Base-by-base conservation (phyloP, 208 protist genomes). In the Cochliopodium minus region DNA sequence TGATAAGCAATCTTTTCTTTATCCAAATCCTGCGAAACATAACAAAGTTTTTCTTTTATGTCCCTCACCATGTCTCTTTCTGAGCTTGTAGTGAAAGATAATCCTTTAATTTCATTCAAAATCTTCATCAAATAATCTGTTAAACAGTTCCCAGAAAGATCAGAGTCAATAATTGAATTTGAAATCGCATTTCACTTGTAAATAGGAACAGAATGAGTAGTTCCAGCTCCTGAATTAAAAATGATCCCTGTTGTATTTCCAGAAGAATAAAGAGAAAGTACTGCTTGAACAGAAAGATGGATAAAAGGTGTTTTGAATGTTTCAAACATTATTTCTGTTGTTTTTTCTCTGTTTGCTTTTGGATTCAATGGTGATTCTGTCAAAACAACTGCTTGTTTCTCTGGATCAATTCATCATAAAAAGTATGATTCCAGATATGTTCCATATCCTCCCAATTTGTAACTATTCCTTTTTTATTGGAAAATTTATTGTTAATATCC, bases 201-300 rank as follows among this genome's bases (percentile, higher is more conserved):
- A 11, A 92, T 61, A 9, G 86, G 86, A 35, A 89, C 80, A 2
- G 82, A 76, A 17, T 78, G 47, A 2, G 82, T 85, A n/a, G 74
- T 36, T 57, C 85, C 82, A 48, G 76, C 72, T 25, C 86, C 86
- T 51, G 78, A 85, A 61, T 92, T 85, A 56, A 93, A 56, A 35
- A 94, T 85, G 0, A 93, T 60, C 4, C 88, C 88, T 7, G 84
- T 94, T 17, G 82, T 93, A 29, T 82, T 64, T 7, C 88, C 88
- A 58, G 85, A 86, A 39, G 73, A 69, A 73, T 94, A 94, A 34
- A 92, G 64, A 32, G 82, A 85, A 39, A 92, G 69, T 58, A 91
- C 81, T 62, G 84, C 79, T 48, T 74, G 69, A 45, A 65, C 66
- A 9, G 38, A 45, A 29, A 75, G 39, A 34, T 61, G 76, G n/a